A percentile compares a stretch with the other conserved stretches of the same genome.
Conservation (phyloP, 2,329 filamentous ascomycete genomes). For the Aspergillus awamori region DNA sequence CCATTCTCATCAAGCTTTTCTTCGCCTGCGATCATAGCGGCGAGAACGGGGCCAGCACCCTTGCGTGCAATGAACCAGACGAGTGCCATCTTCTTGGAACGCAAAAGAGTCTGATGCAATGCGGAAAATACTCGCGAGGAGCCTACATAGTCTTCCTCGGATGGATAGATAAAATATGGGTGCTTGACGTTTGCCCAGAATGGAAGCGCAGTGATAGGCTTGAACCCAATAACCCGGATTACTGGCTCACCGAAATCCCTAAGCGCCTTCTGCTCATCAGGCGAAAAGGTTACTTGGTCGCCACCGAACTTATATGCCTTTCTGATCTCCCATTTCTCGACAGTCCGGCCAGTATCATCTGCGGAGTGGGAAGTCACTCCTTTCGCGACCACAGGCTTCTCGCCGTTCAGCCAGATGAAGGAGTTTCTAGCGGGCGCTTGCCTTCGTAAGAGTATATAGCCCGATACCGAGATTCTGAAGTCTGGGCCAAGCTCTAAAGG, state of each 20-base stretch:
- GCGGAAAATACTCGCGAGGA: constrained; percentile 92
- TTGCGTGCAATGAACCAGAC: constrained; percentile 86
- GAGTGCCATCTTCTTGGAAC: constrained; percentile 77
- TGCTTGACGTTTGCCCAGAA: constrained; percentile 85
- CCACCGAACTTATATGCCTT: constrained; percentile 97
- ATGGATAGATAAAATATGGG: constrained; percentile 91
- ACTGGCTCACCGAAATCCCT: constrained; percentile 79
- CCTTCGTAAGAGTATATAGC: constrained; percentile 84
- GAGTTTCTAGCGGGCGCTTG: constrained; percentile 80
- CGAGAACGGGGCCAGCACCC: constrained; percentile 78
- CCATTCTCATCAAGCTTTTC: constrained; percentile 67
- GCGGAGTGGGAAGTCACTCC: constrained; percentile 75
- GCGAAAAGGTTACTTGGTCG: constrained; percentile 81
- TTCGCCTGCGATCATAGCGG: constrained; percentile 77
- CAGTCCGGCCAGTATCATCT: constrained; percentile 73
- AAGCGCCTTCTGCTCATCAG: constrained; percentile 78
- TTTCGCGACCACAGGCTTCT: constrained; percentile 76
- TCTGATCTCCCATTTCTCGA: constrained; percentile 79
- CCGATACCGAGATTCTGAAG: constrained; percentile 86
- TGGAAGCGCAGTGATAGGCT: constrained; percentile 72
- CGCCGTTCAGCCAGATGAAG: constrained; percentile 86
- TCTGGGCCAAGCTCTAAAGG: constrained; percentile 84
- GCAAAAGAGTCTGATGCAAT: constrained; percentile 81
- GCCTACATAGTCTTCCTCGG: constrained; percentile 84
- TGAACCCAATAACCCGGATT: constrained; percentile 93